A percentile compares a stretch with the other conserved stretches of the same genome.
Conservation (phyloP, 1,139 yeast species). For the Spathaspora sp. region DNA sequence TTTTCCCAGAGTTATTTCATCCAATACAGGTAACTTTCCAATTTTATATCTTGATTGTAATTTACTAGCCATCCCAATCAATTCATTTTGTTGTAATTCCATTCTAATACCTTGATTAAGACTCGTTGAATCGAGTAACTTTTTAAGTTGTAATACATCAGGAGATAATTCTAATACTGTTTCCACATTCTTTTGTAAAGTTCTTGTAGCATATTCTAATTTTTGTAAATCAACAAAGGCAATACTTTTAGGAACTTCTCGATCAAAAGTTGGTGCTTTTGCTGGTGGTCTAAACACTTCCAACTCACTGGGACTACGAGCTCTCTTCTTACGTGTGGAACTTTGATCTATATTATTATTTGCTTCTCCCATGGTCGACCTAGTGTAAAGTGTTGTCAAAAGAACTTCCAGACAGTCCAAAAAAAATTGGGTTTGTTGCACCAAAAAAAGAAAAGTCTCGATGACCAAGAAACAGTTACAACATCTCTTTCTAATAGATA, state of each 20-base stretch:
- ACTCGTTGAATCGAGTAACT: constrained; percentile 21
- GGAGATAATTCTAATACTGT: constrained; percentile 58
- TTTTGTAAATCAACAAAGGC: constrained; percentile 42
- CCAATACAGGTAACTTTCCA: constrained; percentile 49
- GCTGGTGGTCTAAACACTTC: not conserved
- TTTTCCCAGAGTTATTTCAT: constrained; percentile 37
- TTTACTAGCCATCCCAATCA: constrained; percentile 58
- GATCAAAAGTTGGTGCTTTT: constrained; percentile 10
- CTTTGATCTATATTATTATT: not conserved
- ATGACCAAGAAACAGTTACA: too few relatives aligned
- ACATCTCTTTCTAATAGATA: too few relatives aligned
- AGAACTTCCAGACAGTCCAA: not conserved
- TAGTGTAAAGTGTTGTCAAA: too few relatives aligned
- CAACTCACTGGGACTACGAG: not conserved
- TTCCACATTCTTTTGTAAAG: constrained; percentile 52
- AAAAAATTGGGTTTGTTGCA: too few relatives aligned
- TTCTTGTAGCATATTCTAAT: constrained; percentile 40
- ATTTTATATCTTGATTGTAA: constrained; percentile 54
- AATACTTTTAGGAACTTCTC: constrained; percentile 14
- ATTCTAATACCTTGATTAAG: constrained; percentile 41
- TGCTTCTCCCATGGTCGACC: not conserved
- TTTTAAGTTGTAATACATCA: constrained; percentile 38
- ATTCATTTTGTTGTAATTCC: constrained; percentile 52
- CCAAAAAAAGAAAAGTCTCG: too few relatives aligned
- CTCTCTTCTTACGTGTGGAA: not conserved